phyloP scores from a whole-genome alignment of 805 yeast genomes.

The Saccharomyces mikatae region DNA sequence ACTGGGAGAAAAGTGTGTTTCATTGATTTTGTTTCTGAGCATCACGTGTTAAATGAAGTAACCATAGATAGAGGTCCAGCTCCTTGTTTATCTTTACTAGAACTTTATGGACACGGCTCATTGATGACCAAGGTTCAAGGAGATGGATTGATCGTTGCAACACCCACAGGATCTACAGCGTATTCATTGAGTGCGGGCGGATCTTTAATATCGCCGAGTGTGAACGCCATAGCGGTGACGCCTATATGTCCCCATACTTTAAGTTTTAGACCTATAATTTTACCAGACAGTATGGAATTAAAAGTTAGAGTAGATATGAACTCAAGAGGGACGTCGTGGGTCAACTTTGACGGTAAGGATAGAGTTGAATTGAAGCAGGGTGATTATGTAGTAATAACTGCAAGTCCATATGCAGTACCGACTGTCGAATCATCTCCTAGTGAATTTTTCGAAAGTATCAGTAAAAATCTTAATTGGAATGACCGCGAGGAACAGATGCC shows the following conservation, averaged over 20 bases:
- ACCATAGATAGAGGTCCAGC: constrained; percentile 91
- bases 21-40: constrained; percentile 38
- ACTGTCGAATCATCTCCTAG: constrained; percentile 68
- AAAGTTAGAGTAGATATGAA: constrained; percentile 72
- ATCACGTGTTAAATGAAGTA: constrained; percentile 78
- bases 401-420: constrained; percentile 87
- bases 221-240: constrained; percentile 84
- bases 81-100: constrained; percentile 82
- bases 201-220: constrained; percentile 85
- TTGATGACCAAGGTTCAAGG: constrained; percentile 84
- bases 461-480: constrained; percentile 88
- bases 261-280: constrained; percentile 79
- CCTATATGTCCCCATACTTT: constrained; percentile 94
- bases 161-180: constrained; percentile 95
- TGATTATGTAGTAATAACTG: constrained; percentile 74
- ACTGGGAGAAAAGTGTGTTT: constrained; percentile 29
- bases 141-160: constrained; percentile 83
- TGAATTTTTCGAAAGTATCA: constrained; percentile 75
- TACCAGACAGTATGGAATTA: constrained; percentile 86
- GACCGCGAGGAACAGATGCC: constrained; percentile 81
- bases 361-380: constrained; percentile 74
- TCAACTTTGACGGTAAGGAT: constrained; percentile 87
- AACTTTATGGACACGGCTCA: constrained; percentile 79
- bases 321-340: constrained; percentile 88
- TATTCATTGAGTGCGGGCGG: constrained; percentile 93